A percentile compares a stretch with the other conserved stretches of the same genome.
phyloP scores from a whole-genome alignment of 768 basidiomycete genomes.

The Saitozyma sp. region DNA sequence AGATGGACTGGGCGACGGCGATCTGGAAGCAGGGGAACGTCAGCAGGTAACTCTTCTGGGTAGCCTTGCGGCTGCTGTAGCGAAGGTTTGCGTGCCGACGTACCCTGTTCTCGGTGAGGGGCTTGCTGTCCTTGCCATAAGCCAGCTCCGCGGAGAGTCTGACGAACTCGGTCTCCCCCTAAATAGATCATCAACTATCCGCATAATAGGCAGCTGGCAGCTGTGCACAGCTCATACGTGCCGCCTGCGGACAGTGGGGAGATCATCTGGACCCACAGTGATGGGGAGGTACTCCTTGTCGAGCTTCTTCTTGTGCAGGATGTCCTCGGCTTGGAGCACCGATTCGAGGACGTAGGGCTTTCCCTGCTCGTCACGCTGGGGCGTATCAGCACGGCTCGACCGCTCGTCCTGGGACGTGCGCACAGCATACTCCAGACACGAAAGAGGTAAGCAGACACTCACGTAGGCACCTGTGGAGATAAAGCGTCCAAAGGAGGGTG shows the following conservation, averaged over 20 bases:
- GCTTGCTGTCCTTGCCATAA: constrained; percentile 76
- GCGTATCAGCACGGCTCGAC: constrained; percentile 4
- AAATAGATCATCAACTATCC: neutral
- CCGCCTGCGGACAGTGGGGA: neutral
- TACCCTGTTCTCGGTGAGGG: constrained; percentile 64
- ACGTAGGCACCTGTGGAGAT: constrained; percentile 40
- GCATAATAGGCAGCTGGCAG: neutral
- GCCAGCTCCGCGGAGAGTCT: constrained; percentile 78
- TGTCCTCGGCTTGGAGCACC: constrained; percentile 75
- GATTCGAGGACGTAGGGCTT: constrained; percentile 90
- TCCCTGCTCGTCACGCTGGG: constrained; percentile 76
- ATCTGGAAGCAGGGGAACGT: constrained; percentile 63
- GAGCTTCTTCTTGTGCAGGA: constrained; percentile 63
- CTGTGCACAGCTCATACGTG: neutral
- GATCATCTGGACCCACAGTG: constrained; percentile 54
- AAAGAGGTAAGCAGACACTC: constrained; percentile 9
- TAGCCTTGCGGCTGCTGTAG: neutral
- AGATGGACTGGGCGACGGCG: constrained; percentile 88
- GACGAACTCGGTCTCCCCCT: constrained; percentile 78
- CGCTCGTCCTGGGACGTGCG: neutral
- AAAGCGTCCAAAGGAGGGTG: constrained; percentile 10
- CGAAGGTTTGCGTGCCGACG: too few relatives aligned
- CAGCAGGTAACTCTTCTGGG: neutral
- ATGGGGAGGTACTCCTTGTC: constrained; percentile 99
- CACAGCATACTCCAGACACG: neutral